These are phyloP conservation scores for Platanthera guangdongensis DNA, from an alignment of 106 monocot species.

Conservation along the genomic window DNA sequence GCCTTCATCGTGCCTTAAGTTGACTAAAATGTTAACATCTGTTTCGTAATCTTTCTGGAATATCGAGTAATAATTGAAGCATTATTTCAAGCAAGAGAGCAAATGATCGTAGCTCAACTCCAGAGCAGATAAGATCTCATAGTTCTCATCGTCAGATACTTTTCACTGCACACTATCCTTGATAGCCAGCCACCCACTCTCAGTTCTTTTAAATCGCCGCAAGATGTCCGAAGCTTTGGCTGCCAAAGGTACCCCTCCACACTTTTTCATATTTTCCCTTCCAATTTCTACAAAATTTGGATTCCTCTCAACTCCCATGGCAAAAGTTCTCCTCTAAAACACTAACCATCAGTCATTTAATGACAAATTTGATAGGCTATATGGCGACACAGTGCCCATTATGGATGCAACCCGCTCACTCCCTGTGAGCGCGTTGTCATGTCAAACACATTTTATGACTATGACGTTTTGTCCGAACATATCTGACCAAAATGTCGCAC, in stretches of 20 bases:
- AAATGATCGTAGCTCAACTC: constrained; percentile 22
- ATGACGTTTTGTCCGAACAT: too few species aligned
- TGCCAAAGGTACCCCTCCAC: constrained; percentile 25
- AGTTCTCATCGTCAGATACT: not conserved
- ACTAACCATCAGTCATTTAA: constrained; percentile 22
- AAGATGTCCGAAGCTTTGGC: constrained; percentile 24
- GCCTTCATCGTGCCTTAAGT: constrained; percentile 19
- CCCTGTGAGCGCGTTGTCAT: too few species aligned
- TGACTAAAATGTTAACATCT: constrained; percentile 4
- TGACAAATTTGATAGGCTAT: constrained; percentile 5
- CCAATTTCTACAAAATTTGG: constrained; percentile 14
- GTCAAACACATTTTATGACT: too few species aligned
- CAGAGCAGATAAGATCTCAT: constrained; percentile 10
- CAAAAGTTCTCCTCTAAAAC: constrained; percentile 27
- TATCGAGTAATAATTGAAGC: constrained; percentile 25
- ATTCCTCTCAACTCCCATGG: not conserved
- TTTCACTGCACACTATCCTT: constrained; percentile 16
- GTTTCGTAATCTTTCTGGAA: constrained; percentile 15
- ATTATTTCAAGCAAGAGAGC: constrained; percentile 15
- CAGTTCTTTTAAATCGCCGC: constrained; percentile 1
- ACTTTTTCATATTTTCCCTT: constrained; percentile 33
- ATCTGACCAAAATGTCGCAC: too few species aligned
- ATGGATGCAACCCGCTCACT: constrained; percentile 12
- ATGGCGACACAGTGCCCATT: constrained; percentile 4
- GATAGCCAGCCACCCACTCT: constrained; percentile 13